phyloP scores from a whole-genome alignment of 1,284 basidiomycete genomes.

The Mycosarcoma maydis region DNA sequence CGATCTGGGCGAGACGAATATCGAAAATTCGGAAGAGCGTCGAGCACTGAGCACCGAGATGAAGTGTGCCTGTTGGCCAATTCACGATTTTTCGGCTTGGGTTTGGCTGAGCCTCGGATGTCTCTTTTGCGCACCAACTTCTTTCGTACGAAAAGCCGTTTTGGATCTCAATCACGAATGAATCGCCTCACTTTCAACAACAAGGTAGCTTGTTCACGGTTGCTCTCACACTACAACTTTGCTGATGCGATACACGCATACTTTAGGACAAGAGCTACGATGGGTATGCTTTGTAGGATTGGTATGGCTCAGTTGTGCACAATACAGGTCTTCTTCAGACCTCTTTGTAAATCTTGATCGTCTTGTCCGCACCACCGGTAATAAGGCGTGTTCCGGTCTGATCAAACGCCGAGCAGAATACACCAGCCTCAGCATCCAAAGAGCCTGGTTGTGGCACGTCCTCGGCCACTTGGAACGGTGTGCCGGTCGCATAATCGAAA shows the following conservation, averaged over 20 bases:
- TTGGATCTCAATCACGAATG: too few relatives aligned
- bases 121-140: too few relatives aligned
- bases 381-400: slow-evolving; percentile 89
- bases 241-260: too few relatives aligned
- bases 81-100: not conserved
- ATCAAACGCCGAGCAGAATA: slow-evolving; percentile 93
- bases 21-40: slow-evolving; percentile 2
- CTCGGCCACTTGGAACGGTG: slow-evolving; percentile 91
- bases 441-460: slow-evolving; percentile 97
- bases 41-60: too few relatives aligned
- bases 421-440: slow-evolving; percentile 90
- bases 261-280: not conserved
- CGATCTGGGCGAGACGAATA: too few relatives aligned
- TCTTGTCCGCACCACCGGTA: slow-evolving; percentile 97
- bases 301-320: not conserved
- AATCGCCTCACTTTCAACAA: too few relatives aligned
- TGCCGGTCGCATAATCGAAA: slow-evolving; percentile 86
- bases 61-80: slow-evolving; percentile 1
- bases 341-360: slow-evolving; percentile 56
- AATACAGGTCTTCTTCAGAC: slow-evolving; percentile 11
- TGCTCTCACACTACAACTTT: too few relatives aligned
- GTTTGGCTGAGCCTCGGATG: not conserved
- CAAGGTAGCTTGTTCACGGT: too few relatives aligned
- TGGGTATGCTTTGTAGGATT: slow-evolving; percentile 4
- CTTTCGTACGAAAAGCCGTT: too few relatives aligned